A percentile compares a stretch with the other conserved stretches of the same genome.
Evolutionary conservation across 345 rosid genomes (phyloP).

Genomic region (Populus pruinosa): DNA sequence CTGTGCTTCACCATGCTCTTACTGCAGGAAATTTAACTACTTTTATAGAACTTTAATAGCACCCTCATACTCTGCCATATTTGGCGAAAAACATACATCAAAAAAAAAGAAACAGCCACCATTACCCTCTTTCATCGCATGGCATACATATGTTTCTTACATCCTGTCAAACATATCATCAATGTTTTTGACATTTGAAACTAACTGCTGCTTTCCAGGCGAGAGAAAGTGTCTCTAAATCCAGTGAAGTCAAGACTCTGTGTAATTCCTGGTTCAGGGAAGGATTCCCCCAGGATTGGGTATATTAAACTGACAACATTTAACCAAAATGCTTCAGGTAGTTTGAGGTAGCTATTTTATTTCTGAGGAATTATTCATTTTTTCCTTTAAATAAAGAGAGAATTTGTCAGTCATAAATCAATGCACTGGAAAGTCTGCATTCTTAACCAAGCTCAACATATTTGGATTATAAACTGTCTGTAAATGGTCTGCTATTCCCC

Average conservation of each 20-base stretch:
- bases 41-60: neutral
- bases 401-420: neutral
- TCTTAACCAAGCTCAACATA: neutral
- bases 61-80: too few species aligned
- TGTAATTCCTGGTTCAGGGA: slow-evolving; percentile 64
- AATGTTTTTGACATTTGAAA: neutral
- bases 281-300: slow-evolving; percentile 67
- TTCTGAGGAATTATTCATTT: neutral
- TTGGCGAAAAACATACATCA: too few species aligned
- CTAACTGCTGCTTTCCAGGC: slow-evolving; percentile 43
- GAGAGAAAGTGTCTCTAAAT: slow-evolving; percentile 77
- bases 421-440: neutral
- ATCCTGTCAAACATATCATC: neutral
- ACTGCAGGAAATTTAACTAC: neutral
- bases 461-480: neutral
- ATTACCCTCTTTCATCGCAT: too few species aligned
- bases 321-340: slow-evolving; percentile 87
- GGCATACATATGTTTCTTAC: too few species aligned
- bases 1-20: slow-evolving; percentile 1
- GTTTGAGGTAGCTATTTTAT: slow-evolving; percentile 12
- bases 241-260: slow-evolving; percentile 90
- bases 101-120: too few species aligned
- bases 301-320: slow-evolving; percentile 84
- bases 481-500: neutral
- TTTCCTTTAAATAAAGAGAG: neutral